phyloP scores from a whole-genome alignment of 805 yeast genomes.

The Saccharomycopsis amapae region DNA sequence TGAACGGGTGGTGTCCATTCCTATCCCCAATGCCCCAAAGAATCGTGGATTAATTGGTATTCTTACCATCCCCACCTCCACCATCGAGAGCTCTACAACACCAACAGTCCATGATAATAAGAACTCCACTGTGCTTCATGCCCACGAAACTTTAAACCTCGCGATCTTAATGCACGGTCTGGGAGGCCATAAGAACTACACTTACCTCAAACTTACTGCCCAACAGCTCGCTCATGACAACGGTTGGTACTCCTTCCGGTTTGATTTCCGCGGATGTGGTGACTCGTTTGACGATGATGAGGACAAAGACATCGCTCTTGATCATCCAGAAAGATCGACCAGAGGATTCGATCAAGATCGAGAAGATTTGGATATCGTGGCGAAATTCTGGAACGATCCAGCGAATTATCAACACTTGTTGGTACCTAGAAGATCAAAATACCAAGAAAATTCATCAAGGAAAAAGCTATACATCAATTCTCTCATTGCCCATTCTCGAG shows the following conservation, averaged over 20 bases:
- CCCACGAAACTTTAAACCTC: conserved; percentile 29
- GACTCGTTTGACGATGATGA: conserved; percentile 41
- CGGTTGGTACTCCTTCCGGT: conserved; percentile 62
- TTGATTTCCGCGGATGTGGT: conserved; percentile 86
- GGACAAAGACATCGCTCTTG: conserved; percentile 5
- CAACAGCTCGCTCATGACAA: conserved; percentile 45
- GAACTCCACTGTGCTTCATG: not conserved
- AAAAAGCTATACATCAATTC: conserved; percentile 41
- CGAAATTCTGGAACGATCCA: conserved; percentile 26
- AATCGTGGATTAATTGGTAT: conserved; percentile 33
- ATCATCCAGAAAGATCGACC: conserved; percentile 31
- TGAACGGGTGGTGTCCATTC: conserved; percentile 26
- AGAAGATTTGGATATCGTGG: conserved; percentile 53
- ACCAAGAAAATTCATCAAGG: conserved; percentile 1
- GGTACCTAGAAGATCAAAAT: not conserved
- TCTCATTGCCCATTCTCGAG: conserved; percentile 76
- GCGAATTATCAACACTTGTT: conserved; percentile 9
- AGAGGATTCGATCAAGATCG: conserved; percentile 58
- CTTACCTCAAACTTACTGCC: conserved; percentile 63
- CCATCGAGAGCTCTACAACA: not conserved
- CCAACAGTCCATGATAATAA: not conserved
- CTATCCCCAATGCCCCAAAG: conserved; percentile 24
- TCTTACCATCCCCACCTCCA: conserved; percentile 29
- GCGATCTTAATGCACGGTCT: conserved; percentile 76
- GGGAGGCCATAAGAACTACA: conserved; percentile 76